A percentile compares a stretch with the other conserved stretches of the same genome.
Conservation (phyloP, 345 rosid genomes). For the Erucastrum elatum region DNA sequence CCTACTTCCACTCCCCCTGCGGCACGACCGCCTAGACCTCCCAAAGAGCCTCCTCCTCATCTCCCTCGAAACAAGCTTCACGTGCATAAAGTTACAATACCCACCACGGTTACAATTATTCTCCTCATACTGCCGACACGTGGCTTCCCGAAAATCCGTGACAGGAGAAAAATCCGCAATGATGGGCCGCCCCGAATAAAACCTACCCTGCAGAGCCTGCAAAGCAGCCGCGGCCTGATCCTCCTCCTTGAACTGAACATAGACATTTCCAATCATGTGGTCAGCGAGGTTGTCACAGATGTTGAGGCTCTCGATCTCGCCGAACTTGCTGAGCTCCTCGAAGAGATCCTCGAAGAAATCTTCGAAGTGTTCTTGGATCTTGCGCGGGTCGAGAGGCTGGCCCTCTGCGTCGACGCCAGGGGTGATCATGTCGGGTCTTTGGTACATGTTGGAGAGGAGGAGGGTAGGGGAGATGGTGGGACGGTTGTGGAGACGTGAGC, state of each 20-base stretch:
- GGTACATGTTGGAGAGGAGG: conserved; percentile 58
- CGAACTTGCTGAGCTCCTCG: conserved; percentile 86
- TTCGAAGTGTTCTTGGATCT: conserved; percentile 82
- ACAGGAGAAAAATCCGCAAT: conserved; percentile 94
- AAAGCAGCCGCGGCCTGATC: conserved; percentile 87
- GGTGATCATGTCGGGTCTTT: not conserved
- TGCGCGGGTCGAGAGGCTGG: conserved; percentile 71
- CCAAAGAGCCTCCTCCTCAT: conserved; percentile 75
- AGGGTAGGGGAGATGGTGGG: conserved; percentile 83
- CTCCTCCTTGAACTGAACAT: conserved; percentile 86
- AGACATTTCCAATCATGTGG: conserved; percentile 57
- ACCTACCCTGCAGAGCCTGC: conserved; percentile 75
- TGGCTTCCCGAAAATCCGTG: conserved; percentile 89
- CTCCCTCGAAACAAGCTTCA: conserved; percentile 75
- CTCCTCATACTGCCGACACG: conserved; percentile 85
- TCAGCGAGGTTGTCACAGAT: conserved; percentile 66
- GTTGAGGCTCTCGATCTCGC: conserved; percentile 84
- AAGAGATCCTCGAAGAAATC: conserved; percentile 87
- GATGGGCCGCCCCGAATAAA: conserved; percentile 86
- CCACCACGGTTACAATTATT: conserved; percentile 52
- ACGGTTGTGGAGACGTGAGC: conserved; percentile 82
- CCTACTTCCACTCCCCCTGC: conserved; percentile 44
- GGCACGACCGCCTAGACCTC: conserved; percentile 50
- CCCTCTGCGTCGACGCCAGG: conserved; percentile 59
- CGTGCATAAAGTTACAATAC: not conserved